Evolutionary conservation across 768 basidiomycete genomes (phyloP).

Genomic region (Suillus americanus): DNA sequence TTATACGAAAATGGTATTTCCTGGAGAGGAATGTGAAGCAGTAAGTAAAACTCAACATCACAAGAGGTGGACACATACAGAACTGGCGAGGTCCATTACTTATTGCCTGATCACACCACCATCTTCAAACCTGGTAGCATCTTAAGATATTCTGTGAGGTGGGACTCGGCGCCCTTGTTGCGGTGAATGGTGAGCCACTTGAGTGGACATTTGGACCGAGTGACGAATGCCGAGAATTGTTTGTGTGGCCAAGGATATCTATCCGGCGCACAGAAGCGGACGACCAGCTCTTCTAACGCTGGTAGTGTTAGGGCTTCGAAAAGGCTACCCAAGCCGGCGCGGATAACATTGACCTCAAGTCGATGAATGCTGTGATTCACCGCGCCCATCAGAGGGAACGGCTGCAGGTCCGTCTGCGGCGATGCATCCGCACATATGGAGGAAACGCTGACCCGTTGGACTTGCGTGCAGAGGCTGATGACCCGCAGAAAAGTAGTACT

Average conservation of each 20-base stretch:
- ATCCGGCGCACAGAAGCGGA: slow-evolving; percentile 31
- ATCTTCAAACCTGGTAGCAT: slow-evolving; percentile 20
- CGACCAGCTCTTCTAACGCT: slow-evolving; percentile 30
- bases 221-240: slow-evolving; percentile 23
- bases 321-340: slow-evolving; percentile 21
- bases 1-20: neutral
- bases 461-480: slow-evolving; percentile 20
- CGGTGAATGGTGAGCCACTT: slow-evolving; percentile 25
- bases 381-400: slow-evolving; percentile 14
- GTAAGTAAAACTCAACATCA: neutral
- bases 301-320: slow-evolving; percentile 23
- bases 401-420: slow-evolving; percentile 12
- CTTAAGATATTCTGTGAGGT: slow-evolving; percentile 24
- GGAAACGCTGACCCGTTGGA: slow-evolving; percentile 19
- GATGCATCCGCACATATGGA: slow-evolving; percentile 25
- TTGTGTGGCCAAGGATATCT: slow-evolving; percentile 28
- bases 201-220: slow-evolving; percentile 24
- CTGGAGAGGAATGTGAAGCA: neutral
- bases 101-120: neutral
- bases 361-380: slow-evolving; percentile 18
- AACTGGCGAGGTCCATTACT: neutral
- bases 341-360: slow-evolving; percentile 31
- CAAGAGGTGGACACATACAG: neutral
- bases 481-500: slow-evolving; percentile 23
- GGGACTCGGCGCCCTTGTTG: slow-evolving; percentile 18